These are phyloP conservation scores for Mallotus japonicus DNA, from an alignment of 441 rosid species.

Conservation along the genomic window DNA sequence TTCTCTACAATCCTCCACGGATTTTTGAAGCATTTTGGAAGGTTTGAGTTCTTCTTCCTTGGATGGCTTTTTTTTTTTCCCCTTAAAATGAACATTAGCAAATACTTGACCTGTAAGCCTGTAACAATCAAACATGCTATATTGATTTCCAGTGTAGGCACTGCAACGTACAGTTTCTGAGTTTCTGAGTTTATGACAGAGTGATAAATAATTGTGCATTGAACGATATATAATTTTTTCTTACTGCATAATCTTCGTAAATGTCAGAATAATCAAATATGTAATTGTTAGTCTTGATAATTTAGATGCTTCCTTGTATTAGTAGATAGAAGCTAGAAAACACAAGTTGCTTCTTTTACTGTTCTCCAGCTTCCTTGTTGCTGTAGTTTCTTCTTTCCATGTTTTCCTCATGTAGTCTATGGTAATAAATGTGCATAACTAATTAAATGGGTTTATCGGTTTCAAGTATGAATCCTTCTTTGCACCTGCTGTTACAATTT, in stretches of 20 bases:
- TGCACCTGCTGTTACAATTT: too few relatives aligned
- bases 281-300: neutral
- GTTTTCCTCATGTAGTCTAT: neutral
- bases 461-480: too few relatives aligned
- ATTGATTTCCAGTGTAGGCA: neutral
- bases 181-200: neutral
- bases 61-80: neutral
- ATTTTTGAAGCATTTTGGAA: conserved; percentile 97
- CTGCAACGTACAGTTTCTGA: neutral
- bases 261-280: neutral
- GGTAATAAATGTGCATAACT: neutral
- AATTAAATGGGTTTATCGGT: neutral
- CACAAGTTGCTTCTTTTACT: neutral
- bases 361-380: neutral
- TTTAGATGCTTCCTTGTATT: neutral
- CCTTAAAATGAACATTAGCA: neutral
- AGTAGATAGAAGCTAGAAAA: neutral
- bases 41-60: conserved; percentile 41
- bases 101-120: neutral
- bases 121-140: neutral
- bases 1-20: conserved; percentile 87
- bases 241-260: neutral
- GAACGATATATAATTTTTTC: neutral
- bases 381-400: too few relatives aligned
- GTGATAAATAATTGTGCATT: neutral